Conservation (phyloP, 768 basidiomycete genomes). For the Coprinopsis marcescibilis region DNA sequence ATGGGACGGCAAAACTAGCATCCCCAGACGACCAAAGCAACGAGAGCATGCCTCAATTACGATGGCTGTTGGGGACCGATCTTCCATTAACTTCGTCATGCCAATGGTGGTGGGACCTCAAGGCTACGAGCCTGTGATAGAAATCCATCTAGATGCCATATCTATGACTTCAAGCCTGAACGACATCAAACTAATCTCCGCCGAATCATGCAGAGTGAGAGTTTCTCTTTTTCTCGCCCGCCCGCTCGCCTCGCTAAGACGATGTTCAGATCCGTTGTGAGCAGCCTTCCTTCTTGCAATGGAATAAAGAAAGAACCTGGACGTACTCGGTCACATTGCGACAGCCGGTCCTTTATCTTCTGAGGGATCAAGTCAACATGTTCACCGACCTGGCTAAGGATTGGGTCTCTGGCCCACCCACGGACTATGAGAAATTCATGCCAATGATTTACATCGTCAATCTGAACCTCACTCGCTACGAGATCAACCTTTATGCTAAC, state of each 20-base stretch:
- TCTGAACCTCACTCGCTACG: conserved; percentile 68
- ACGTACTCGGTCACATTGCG: conserved; percentile 63
- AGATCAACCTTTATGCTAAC: conserved; percentile 79
- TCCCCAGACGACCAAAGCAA: conserved; percentile 44
- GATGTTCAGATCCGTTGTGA: conserved; percentile 55
- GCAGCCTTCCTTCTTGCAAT: conserved; percentile 74
- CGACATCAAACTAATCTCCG: conserved; percentile 70
- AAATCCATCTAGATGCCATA: conserved; percentile 79
- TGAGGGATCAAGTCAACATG: conserved; percentile 94
- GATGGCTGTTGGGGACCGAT: conserved; percentile 69
- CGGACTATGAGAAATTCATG: conserved; percentile 76
- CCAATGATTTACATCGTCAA: conserved; percentile 75
- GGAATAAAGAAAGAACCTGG: conserved; percentile 84
- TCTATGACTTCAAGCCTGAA: conserved; percentile 81
- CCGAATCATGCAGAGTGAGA: conserved; percentile 74
- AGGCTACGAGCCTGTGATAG: conserved; percentile 77
- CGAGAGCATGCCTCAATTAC: conserved; percentile 71
- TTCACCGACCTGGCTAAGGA: conserved; percentile 90
- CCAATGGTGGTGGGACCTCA: conserved; percentile 69
- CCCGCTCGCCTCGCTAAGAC: neutral
- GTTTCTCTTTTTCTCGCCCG: conserved; percentile 9
- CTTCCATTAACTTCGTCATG: conserved; percentile 79
- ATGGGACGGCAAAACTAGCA: conserved; percentile 63
- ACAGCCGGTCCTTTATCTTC: conserved; percentile 67
- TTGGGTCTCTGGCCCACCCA: conserved; percentile 80